phyloP scores from a whole-genome alignment of 2,329 filamentous ascomycete genomes.

The Leptodontidium sp. region DNA sequence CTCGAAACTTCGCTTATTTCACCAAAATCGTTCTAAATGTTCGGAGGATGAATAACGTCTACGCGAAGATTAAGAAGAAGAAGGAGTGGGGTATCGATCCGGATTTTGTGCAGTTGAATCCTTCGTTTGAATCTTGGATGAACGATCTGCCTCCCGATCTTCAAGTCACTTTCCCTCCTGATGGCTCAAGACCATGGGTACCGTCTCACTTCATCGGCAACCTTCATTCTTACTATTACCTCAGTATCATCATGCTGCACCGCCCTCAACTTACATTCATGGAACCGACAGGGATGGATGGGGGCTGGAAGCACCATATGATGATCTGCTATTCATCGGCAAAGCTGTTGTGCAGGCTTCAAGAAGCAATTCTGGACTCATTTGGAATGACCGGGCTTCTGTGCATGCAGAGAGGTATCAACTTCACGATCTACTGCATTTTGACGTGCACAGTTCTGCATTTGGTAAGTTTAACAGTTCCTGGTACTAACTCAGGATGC shows the following conservation, averaged over 20 bases:
- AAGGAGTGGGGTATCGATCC: slow-evolving; percentile 90
- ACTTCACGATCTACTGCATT: slow-evolving; percentile 93
- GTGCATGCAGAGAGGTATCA: slow-evolving; percentile 93
- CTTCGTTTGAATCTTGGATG: slow-evolving; percentile 79
- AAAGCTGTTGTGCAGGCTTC: slow-evolving; percentile 83
- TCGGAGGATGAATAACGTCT: slow-evolving; percentile 77
- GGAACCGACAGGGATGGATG: slow-evolving; percentile 73
- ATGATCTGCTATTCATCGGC: slow-evolving; percentile 84
- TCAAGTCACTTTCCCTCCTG: slow-evolving; percentile 77
- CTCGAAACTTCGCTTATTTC: slow-evolving; percentile 85
- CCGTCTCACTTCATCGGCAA: slow-evolving; percentile 89
- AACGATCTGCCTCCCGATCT: slow-evolving; percentile 81
- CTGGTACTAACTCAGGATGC: slow-evolving; percentile 5
- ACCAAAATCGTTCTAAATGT: slow-evolving; percentile 81
- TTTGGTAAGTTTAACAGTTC: slow-evolving; percentile 68
- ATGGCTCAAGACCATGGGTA: slow-evolving; percentile 84
- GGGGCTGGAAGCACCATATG: slow-evolving; percentile 89
- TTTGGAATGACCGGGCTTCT: slow-evolving; percentile 83
- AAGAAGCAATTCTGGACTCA: slow-evolving; percentile 80
- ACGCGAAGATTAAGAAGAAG: slow-evolving; percentile 75
- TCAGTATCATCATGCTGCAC: slow-evolving; percentile 86
- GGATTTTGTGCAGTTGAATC: slow-evolving; percentile 80
- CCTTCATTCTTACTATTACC: slow-evolving; percentile 86
- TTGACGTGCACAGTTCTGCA: slow-evolving; percentile 93
- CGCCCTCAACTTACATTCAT: slow-evolving; percentile 84